These are phyloP conservation scores for Metschnikowia gelsemii DNA, from an alignment of 805 yeast genomes.

Conservation along the genomic window DNA sequence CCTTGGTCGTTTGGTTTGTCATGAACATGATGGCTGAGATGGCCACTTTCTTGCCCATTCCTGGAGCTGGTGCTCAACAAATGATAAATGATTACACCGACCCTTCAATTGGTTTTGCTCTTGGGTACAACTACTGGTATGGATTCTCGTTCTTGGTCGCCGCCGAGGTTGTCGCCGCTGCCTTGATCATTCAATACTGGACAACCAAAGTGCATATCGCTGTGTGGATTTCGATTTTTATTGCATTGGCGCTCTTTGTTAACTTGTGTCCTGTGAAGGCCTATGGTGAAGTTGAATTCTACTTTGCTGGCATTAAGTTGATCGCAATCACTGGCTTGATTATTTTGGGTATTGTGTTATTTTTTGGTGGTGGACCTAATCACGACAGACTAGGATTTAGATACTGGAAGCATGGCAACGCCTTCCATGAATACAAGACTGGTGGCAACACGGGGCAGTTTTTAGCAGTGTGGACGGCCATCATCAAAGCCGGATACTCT, in stretches of 20 bases:
- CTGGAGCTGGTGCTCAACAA: conserved; percentile 24
- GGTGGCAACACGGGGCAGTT: conserved; percentile 27
- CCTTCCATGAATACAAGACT: conserved; percentile 45
- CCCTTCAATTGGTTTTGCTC: conserved; percentile 22
- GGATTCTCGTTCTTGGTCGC: conserved; percentile 22
- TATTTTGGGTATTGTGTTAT: conserved; percentile 22
- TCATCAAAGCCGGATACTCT: conserved; percentile 29
- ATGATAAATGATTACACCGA: conserved; percentile 20
- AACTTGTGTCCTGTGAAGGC: conserved; percentile 20
- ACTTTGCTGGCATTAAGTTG: conserved; percentile 22
- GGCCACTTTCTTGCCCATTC: conserved; percentile 24
- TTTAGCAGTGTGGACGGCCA: conserved; percentile 26
- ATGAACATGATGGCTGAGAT: conserved; percentile 25
- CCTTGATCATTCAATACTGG: conserved; percentile 22
- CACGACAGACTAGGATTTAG: conserved; percentile 24
- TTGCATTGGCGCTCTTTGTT: conserved; percentile 12
- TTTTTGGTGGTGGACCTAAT: conserved; percentile 24
- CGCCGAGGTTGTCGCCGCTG: conserved; percentile 22
- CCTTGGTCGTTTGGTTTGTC: conserved; percentile 22
- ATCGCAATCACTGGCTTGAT: conserved; percentile 22
- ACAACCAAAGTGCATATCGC: conserved; percentile 30
- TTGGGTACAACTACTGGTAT: conserved; percentile 24
- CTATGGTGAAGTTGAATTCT: conserved; percentile 22
- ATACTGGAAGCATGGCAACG: conserved; percentile 24
- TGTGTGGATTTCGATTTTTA: conserved; percentile 40